These are phyloP conservation scores for Simplicillium aogashimaense DNA, from an alignment of 2,329 filamentous ascomycete species.

Conservation along the genomic window DNA sequence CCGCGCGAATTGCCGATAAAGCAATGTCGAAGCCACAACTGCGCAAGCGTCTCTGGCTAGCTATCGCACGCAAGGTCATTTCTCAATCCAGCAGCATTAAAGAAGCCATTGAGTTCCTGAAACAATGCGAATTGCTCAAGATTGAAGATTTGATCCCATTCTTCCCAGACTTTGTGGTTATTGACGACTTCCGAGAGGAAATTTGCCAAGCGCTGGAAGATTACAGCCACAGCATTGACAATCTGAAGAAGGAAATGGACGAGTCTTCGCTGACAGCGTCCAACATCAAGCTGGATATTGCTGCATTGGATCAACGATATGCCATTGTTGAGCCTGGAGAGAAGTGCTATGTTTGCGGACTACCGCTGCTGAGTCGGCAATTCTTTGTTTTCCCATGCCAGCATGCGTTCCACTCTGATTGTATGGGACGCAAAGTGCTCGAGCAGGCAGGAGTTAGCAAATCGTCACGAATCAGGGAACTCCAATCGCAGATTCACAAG, in stretches of 20 bases:
- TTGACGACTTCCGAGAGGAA: conserved; percentile 98
- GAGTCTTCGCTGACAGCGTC: conserved; percentile 79
- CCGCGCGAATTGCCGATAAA: conserved; percentile 78
- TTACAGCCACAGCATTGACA: conserved; percentile 85
- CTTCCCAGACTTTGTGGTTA: conserved; percentile 97
- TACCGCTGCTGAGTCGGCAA: conserved; percentile 79
- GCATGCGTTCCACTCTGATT: conserved; percentile 95
- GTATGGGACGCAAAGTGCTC: conserved; percentile 75
- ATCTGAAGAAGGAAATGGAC: conserved; percentile 88
- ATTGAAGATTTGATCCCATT: conserved; percentile 98
- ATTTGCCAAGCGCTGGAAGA: conserved; percentile 91
- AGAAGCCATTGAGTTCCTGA: conserved; percentile 85
- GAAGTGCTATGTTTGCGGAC: conserved; percentile 77
- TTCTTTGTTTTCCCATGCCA: conserved; percentile 99
- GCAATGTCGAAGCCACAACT: conserved; percentile 69
- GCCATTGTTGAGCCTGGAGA: conserved; percentile 96
- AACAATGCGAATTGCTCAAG: conserved; percentile 79
- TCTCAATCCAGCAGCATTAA: conserved; percentile 80
- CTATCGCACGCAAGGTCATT: conserved; percentile 91
- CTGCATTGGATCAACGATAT: conserved; percentile 76
- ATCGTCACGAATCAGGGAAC: conserved; percentile 70
- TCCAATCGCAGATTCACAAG: conserved; percentile 75
- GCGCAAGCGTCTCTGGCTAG: conserved; percentile 90
- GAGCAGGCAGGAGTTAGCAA: conserved; percentile 69
- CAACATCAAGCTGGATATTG: conserved; percentile 86